Conservation (phyloP, 2,329 filamentous ascomycete genomes). For the Penicillium sp. region DNA sequence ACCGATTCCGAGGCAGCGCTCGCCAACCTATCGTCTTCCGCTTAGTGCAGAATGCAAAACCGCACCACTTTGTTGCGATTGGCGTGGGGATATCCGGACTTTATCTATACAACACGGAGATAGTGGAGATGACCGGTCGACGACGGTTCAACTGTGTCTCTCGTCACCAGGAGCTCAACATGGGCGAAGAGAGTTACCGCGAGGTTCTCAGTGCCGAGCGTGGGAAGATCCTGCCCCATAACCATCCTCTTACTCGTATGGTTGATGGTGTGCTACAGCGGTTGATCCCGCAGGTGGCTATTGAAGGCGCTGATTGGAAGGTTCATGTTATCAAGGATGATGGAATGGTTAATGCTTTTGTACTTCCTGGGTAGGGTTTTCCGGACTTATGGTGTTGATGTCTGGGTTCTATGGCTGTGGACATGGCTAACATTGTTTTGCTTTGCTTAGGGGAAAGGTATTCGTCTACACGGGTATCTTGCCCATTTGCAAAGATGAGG, state of each 20-base stretch:
- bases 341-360: conserved; percentile 59
- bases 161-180: conserved; percentile 45
- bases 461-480: conserved; percentile 65
- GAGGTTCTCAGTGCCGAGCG: conserved; percentile 50
- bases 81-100: conserved; percentile 47
- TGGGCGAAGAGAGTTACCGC: conserved; percentile 48
- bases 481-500: conserved; percentile 55
- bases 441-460: conserved; percentile 54
- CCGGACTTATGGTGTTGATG: neutral
- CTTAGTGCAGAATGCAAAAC: conserved; percentile 24
- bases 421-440: conserved; percentile 4
- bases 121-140: conserved; percentile 57
- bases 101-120: conserved; percentile 58
- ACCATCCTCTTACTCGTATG: conserved; percentile 49
- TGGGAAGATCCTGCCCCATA: conserved; percentile 50
- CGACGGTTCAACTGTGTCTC: conserved; percentile 60
- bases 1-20: conserved; percentile 17
- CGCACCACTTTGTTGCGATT: conserved; percentile 36
- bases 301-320: conserved; percentile 53
- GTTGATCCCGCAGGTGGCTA: conserved; percentile 53
- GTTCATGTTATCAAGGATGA: conserved; percentile 58
- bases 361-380: conserved; percentile 54
- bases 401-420: neutral
- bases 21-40: conserved; percentile 16
- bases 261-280: conserved; percentile 56